Evolutionary conservation across 2,329 filamentous ascomycete species (phyloP), one percentile per base, ranked within the genome.

Genomic region (Aspergillus sp.): DNA sequence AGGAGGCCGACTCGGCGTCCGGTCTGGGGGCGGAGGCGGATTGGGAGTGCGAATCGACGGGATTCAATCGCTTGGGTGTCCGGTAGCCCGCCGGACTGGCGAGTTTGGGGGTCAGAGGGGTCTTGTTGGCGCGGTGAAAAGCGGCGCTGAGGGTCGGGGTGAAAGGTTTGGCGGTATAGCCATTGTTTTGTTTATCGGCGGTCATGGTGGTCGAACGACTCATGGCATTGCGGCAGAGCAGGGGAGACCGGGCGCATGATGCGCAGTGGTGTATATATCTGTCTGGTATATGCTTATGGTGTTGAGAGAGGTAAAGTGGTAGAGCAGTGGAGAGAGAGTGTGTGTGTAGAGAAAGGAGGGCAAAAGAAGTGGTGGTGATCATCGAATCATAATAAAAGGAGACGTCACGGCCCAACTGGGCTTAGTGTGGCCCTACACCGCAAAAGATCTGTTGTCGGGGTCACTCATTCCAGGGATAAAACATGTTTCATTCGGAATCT

Each of bases 81-180:
- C 65, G 63, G 45, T 65, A 54, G 19, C 58, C 63, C 17, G 63
- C 59, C n/a, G 71, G 65, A 50, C 72, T 73, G 45, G 79, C 81
- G 13, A 86, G 74, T 62, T 83, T 81, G 13, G 85, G 84, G 16
- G 83, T 83, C 54, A 86, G 66, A 43, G 83, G 82, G 17, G 76
- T 68, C 65, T 81, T 82, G 56, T 71, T 73, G 40, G 75, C 73
- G 51, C 80, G 85, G 61, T 81, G 77, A 44, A 80, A 82, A 43
- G 83, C 76, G 58, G 86, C 80, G 69, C 79, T 82, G 63, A 91
- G 82, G 53, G 84, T 81, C 49, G 89, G 88, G 75, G 86, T 86
- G 65, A 87, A 79, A 38, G 85, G 82, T 74, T 78, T 76, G 68
- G 65, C 65, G 64, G 77, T 74, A 65, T 76, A 76, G 68, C 69